Base-by-base conservation (phyloP, 2,329 filamentous ascomycete species). In the Escovopsis weberi region DNA sequence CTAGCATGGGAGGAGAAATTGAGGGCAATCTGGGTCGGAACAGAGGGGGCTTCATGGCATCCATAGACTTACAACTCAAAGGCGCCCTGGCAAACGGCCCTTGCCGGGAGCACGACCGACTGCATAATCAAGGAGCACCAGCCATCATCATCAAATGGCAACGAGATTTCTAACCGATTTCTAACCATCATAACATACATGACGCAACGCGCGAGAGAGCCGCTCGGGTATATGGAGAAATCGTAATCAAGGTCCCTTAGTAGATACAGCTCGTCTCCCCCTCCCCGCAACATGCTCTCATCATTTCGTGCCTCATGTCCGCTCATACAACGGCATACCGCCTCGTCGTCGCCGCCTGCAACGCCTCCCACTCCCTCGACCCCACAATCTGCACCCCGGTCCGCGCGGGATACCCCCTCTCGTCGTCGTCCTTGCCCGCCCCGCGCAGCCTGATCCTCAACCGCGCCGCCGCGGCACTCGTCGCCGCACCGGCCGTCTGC, bases 301-400 rank as follows among this genome's bases (percentile, higher is more conserved):
- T 26, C 39, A 38, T 42, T 15, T 34, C 33, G 37, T 38, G 15
- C 19, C 23, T 38, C 12, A 7, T 38, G 10, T 26, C 26, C 11
- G 12, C 26, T 57, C 47, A 62, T 47, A 55, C 52, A 47, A 50
- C 49, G 12, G 48, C 52, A 33, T 57, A 46, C 26, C 58, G 52
- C 37, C 64, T 59, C 23, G 23, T 23, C 37, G 44, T 46, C 28
- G 44, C 44, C 11, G 69, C 69, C 55, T 73, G 68, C 43, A 75
- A 51, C 12, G 63, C 65, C 50, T 74, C 72, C 74, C 73, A 77
- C 57, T 75, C 71, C 41, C 61, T 57, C 15, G 68, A 69, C 46
- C 70, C 70, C 3, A 70, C 66, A 53, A 77, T 70, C 49, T 69
- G 66, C 43, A 42, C 66, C 58, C 15, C 58, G 51, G 11, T 59